Percentiles rank a stretch among this genome's conserved stretches.
Conservation (phyloP, 306 rosid species). For the Corylus heterophylla region DNA sequence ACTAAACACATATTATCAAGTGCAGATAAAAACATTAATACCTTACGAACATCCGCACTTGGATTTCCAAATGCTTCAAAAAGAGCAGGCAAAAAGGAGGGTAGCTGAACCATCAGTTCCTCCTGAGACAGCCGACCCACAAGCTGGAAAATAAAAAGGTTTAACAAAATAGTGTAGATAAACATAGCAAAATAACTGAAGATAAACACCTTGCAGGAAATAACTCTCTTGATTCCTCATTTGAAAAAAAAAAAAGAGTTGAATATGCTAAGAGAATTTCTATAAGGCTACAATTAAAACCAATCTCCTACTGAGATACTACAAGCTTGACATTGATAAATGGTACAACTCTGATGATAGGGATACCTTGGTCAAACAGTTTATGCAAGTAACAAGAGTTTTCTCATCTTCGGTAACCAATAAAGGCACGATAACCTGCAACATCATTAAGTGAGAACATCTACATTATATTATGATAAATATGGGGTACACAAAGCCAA, state of each 20-base stretch:
- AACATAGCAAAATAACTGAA: neutral
- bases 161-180: slow-evolving; percentile 9
- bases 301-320: neutral
- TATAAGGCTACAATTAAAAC: neutral
- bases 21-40: slow-evolving; percentile 29
- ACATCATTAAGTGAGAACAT: slow-evolving; percentile 21
- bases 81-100: slow-evolving; percentile 92
- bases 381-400: slow-evolving; percentile 87
- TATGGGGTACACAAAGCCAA: slow-evolving; percentile 16
- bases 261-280: neutral
- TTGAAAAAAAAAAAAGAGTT: neutral
- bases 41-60: slow-evolving; percentile 99
- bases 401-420: slow-evolving; percentile 93
- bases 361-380: slow-evolving; percentile 90
- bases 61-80: slow-evolving; percentile 97
- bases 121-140: slow-evolving; percentile 86
- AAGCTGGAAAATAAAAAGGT: slow-evolving; percentile 48
- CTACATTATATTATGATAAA: neutral
- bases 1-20: slow-evolving; percentile 11
- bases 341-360: slow-evolving; percentile 19
- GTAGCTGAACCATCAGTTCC: slow-evolving; percentile 81
- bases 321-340: neutral
- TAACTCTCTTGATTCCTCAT: neutral
- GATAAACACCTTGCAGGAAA: neutral
- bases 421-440: slow-evolving; percentile 91